Conservation (phyloP, 768 basidiomycete species). For the Kwoniella bestiolae region DNA sequence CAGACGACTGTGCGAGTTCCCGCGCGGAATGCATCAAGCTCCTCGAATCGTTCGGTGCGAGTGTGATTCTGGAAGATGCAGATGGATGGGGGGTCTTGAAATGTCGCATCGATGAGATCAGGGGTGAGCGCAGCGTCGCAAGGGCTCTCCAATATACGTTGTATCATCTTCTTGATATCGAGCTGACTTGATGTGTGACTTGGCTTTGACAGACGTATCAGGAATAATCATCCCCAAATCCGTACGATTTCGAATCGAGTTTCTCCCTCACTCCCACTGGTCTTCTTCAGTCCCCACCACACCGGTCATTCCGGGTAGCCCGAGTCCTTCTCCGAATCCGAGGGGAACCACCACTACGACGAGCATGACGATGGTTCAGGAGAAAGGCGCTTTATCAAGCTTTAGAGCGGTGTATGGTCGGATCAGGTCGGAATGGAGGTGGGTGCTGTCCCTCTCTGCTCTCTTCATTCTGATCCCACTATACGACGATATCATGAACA, state of each 20-base stretch:
- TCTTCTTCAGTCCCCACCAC: constrained; percentile 7
- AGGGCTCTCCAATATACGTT: no score
- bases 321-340: no score
- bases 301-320: constrained; percentile 13
- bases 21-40: constrained; percentile 75
- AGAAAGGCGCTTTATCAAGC: constrained; percentile 80
- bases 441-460: no score
- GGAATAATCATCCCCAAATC: constrained; percentile 68
- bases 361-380: constrained; percentile 71
- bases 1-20: constrained; percentile 63
- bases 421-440: constrained; percentile 72
- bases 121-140: constrained; percentile 59
- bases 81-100: constrained; percentile 72
- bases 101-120: constrained; percentile 73
- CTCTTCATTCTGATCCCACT: no score
- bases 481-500: no score
- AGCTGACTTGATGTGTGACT: neutral
- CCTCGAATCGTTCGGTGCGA: constrained; percentile 73
- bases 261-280: constrained; percentile 59
- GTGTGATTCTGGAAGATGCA: constrained; percentile 68
- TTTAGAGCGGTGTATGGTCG: constrained; percentile 75
- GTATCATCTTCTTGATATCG: neutral
- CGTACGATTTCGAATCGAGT: constrained; percentile 80
- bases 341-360: constrained; percentile 56
- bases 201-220: constrained; percentile 33